Percentiles rank a stretch among this genome's conserved stretches.
Conservation (phyloP, 768 basidiomycete species). For the Mycena maculata region DNA sequence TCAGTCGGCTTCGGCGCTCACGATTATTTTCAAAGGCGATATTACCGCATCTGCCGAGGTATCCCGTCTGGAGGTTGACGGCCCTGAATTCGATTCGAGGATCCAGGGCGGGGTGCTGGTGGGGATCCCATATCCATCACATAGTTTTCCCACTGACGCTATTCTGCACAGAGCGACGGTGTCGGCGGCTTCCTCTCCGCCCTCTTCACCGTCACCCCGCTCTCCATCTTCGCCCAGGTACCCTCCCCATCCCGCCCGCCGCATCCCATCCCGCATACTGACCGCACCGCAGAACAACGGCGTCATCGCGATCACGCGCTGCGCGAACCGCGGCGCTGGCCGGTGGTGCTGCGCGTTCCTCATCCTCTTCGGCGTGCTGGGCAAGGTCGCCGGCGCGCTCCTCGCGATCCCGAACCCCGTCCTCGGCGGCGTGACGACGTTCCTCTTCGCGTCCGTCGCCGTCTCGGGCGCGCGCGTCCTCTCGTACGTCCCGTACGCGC, state of each 20-base stretch:
- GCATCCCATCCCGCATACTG: conserved; percentile 38
- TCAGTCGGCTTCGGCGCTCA: no score
- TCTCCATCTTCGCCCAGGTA: conserved; percentile 65
- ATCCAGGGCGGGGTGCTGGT: conserved; percentile 87
- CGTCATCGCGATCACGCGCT: conserved; percentile 86
- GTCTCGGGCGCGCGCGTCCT: conserved; percentile 65
- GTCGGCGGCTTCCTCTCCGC: conserved; percentile 83
- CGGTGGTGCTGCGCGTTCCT: conserved; percentile 85
- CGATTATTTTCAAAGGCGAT: neutral
- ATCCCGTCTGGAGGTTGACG: conserved; percentile 74
- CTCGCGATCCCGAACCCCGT: conserved; percentile 87
- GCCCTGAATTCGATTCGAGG: conserved; percentile 81
- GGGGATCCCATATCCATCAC: conserved; percentile 30
- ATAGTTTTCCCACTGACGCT: conserved; percentile 56
- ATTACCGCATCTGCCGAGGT: conserved; percentile 60
- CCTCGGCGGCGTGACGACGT: conserved; percentile 88
- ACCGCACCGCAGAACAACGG: conserved; percentile 73
- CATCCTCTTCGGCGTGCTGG: conserved; percentile 82
- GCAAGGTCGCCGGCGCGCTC: conserved; percentile 83
- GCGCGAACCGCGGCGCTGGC: conserved; percentile 83
- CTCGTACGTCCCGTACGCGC: conserved; percentile 64
- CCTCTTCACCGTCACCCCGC: conserved; percentile 82
- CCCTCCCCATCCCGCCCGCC: no score
- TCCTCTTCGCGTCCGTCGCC: conserved; percentile 83
- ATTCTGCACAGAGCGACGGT: conserved; percentile 76